A percentile compares a stretch with the other conserved stretches of the same genome.
These are phyloP conservation scores for Purpureocillium lavendulum DNA, from an alignment of 2,329 filamentous ascomycete species.

Conservation along the genomic window DNA sequence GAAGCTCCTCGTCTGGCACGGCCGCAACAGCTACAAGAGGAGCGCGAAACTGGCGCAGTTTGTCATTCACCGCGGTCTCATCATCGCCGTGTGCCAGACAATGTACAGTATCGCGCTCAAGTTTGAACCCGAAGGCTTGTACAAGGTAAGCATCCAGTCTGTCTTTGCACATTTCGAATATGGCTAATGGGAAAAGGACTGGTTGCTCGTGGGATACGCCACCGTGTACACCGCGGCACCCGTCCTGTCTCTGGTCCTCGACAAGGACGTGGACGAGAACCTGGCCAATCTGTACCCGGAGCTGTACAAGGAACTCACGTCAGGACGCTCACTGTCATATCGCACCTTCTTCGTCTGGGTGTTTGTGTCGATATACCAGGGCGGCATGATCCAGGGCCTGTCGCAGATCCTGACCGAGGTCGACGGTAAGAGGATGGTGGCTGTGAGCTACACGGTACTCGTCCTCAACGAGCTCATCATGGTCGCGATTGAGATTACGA, in stretches of 20 bases:
- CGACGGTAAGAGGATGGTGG: slow-evolving; percentile 68
- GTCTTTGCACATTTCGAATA: not conserved
- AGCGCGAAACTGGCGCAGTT: slow-evolving; percentile 94
- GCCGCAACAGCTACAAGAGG: slow-evolving; percentile 93
- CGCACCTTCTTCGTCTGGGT: slow-evolving; percentile 97
- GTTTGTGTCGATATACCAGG: slow-evolving; percentile 89
- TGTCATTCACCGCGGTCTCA: slow-evolving; percentile 92
- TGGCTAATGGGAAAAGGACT: slow-evolving; percentile 49
- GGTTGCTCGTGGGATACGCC: slow-evolving; percentile 93
- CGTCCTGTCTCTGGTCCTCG: slow-evolving; percentile 87
- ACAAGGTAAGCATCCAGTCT: slow-evolving; percentile 45
- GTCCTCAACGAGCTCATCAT: slow-evolving; percentile 93
- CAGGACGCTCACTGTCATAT: slow-evolving; percentile 79
- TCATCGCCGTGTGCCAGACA: slow-evolving; percentile 92
- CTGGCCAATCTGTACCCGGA: slow-evolving; percentile 94
- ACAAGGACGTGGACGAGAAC: slow-evolving; percentile 90
- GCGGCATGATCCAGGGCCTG: slow-evolving; percentile 89
- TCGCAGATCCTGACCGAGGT: slow-evolving; percentile 80
- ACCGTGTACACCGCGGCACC: slow-evolving; percentile 92
- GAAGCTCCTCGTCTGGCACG: slow-evolving; percentile 98
- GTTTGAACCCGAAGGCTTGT: slow-evolving; percentile 90
- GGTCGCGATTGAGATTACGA: slow-evolving; percentile 94
- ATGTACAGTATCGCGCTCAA: slow-evolving; percentile 91
- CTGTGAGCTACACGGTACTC: slow-evolving; percentile 84
- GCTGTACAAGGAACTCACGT: slow-evolving; percentile 94